Evolutionary conservation across 2,329 filamentous ascomycete species (phyloP), one percentile per base, ranked within the genome.

Genomic region (Colletotrichum orchidophilum): DNA sequence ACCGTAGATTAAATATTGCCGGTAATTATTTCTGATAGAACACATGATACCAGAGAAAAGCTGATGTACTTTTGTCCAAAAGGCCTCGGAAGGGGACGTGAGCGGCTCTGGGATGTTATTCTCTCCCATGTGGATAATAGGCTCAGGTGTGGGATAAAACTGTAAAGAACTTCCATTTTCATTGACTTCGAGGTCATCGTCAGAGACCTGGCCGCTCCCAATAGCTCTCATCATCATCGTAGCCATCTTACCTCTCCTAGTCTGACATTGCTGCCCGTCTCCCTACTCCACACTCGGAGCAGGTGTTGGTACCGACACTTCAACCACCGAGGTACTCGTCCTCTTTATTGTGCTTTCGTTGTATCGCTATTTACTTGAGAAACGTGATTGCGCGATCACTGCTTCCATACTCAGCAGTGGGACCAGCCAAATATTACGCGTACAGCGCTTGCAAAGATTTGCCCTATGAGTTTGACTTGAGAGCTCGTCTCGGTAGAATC

Each of bases 351-450:
- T 33, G 35, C 53, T 15, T 39, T 29, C 15, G 11, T 21, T 54
- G 11, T n/a, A 18, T 31, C 6, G 24, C 15, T 49, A 63, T 63
- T 21, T 9, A 11, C 18, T 42, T 54, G 0, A 64, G 31, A 18
- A 31, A 52, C 12, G 21, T 26, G 35, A 66, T 8, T 2, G 39
- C 63, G 3, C 21, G 29, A 29, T 52, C 63, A 15, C 29, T 63
- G 49, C 29, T 39, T 13, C 15, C 54, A 21, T 60, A 39, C 6
- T 35, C 54, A 1, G 29, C n/a, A 9, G 42, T 39, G 13, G 31
- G 18, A 11, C 63, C 73, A 73, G 65, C 67, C 73, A 74, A 74
- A 33, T 7, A 70, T 27, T 13, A 70, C 67, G 27, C 53, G 52
- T 11, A 5, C 8, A 1, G 74, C 71, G 12, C 59, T 29, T 31